These are phyloP conservation scores for Xylaria sp. DNA, from an alignment of 2,329 filamentous ascomycete genomes.

Conservation along the genomic window DNA sequence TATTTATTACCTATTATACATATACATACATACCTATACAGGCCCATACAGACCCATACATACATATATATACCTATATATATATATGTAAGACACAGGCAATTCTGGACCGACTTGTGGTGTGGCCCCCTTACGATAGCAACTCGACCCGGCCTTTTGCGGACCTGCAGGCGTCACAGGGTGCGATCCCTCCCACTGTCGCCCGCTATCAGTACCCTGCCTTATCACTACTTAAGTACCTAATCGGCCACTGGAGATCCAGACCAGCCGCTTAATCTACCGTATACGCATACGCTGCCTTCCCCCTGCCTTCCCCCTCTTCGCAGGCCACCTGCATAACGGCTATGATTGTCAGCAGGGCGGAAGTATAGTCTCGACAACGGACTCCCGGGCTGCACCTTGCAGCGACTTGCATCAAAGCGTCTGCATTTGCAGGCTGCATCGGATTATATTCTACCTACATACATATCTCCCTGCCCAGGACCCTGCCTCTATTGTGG, in stretches of 20 bases:
- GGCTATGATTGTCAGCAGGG: constrained; percentile 25
- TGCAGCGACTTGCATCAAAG: constrained; percentile 30
- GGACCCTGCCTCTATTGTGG: constrained; percentile 8
- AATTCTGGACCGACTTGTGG: neutral
- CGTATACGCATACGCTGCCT: neutral
- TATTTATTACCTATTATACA: neutral
- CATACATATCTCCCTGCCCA: neutral
- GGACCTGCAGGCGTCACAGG: constrained; percentile 18
- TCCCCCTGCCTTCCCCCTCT: constrained; percentile 10
- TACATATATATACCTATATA: neutral
- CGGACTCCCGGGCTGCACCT: constrained; percentile 12
- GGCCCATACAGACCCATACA: too few relatives aligned
- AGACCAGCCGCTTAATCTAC: constrained; percentile 29
- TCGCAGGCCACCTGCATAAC: constrained; percentile 19
- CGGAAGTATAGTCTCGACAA: constrained; percentile 24
- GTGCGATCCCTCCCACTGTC: constrained; percentile 23
- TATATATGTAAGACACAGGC: constrained; percentile 11
- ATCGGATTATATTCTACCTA: constrained; percentile 8
- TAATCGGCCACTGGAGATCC: constrained; percentile 19
- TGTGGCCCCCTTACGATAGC: neutral
- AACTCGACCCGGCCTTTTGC: constrained; percentile 18
- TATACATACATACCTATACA: too few relatives aligned
- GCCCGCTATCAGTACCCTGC: constrained; percentile 1
- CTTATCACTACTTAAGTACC: neutral
- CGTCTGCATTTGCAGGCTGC: constrained; percentile 20